phyloP scores from a whole-genome alignment of 2,329 filamentous ascomycete species.

The Torrubiellomyces zombiae region DNA sequence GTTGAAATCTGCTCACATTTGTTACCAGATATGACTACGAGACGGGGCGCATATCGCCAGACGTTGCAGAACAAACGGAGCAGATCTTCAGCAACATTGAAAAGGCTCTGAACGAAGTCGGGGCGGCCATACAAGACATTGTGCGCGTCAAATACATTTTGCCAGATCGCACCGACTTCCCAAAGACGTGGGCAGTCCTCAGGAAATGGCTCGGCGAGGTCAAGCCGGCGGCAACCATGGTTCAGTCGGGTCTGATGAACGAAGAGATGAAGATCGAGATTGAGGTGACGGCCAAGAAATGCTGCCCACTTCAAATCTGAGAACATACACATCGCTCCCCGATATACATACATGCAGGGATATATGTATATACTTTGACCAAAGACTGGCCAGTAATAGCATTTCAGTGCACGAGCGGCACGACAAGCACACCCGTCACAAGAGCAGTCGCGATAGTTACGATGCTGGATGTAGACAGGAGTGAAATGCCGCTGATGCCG shows the following conservation, averaged over 20 bases:
- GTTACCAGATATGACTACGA: conserved; percentile 34
- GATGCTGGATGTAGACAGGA: conserved; percentile 44
- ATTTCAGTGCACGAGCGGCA: conserved; percentile 11
- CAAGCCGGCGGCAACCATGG: conserved; percentile 36
- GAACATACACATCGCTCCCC: too few species aligned
- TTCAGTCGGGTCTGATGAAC: conserved; percentile 32
- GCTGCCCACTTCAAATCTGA: conserved; percentile 8
- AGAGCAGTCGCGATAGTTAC: conserved; percentile 44
- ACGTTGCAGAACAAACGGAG: conserved; percentile 30
- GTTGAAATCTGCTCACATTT: too few species aligned
- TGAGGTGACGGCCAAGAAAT: conserved; percentile 23
- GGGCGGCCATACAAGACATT: conserved; percentile 25
- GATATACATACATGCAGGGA: too few species aligned
- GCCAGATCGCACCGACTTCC: conserved; percentile 28
- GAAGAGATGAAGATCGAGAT: conserved; percentile 29
- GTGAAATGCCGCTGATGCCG: conserved; percentile 49
- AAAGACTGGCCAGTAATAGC: not conserved
- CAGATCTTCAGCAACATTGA: conserved; percentile 31
- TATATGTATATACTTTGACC: too few species aligned
- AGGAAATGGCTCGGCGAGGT: conserved; percentile 30
- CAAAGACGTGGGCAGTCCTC: conserved; percentile 31
- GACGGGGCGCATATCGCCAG: conserved; percentile 25
- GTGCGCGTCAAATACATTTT: conserved; percentile 36
- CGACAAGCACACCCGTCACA: conserved; percentile 24
- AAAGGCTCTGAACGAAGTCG: conserved; percentile 25